Evolutionary conservation across 176 grass and related monocot species (phyloP).

Genomic region (Ensete ventricosum): DNA sequence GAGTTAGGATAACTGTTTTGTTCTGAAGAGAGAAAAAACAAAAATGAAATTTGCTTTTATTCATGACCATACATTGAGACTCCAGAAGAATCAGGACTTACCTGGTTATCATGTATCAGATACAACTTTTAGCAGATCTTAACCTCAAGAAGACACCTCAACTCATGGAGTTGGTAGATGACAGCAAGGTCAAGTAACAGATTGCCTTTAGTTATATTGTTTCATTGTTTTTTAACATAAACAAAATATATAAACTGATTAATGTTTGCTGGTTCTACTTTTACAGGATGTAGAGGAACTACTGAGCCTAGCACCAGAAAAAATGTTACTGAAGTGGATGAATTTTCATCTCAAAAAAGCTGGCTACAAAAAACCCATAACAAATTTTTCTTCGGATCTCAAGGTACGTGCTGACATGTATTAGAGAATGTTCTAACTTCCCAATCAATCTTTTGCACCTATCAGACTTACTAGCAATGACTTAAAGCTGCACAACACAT

Average conservation of each 20-base stretch:
- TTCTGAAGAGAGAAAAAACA: background rate
- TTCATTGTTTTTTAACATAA: constrained; percentile 13
- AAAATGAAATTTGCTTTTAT: too few relatives aligned
- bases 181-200: constrained; percentile 47
- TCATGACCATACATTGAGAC: background rate
- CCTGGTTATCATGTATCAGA: constrained; percentile 34
- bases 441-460: too few relatives aligned
- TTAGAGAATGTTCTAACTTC: too few relatives aligned
- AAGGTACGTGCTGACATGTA: constrained; percentile 36
- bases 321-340: constrained; percentile 94
- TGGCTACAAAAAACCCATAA: constrained; percentile 90
- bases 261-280: constrained; percentile 6
- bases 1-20: background rate
- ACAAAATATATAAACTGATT: constrained; percentile 14
- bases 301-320: constrained; percentile 80
- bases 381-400: constrained; percentile 96
- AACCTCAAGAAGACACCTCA: constrained; percentile 98
- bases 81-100: background rate
- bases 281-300: constrained; percentile 92
- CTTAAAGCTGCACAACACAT: too few relatives aligned
- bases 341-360: constrained; percentile 97
- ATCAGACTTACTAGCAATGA: too few relatives aligned
- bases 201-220: background rate
- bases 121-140: constrained; percentile 96
- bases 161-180: constrained; percentile 86